Evolutionary conservation across 768 basidiomycete genomes (phyloP).

Genomic region (Holtermannia corniformis): DNA sequence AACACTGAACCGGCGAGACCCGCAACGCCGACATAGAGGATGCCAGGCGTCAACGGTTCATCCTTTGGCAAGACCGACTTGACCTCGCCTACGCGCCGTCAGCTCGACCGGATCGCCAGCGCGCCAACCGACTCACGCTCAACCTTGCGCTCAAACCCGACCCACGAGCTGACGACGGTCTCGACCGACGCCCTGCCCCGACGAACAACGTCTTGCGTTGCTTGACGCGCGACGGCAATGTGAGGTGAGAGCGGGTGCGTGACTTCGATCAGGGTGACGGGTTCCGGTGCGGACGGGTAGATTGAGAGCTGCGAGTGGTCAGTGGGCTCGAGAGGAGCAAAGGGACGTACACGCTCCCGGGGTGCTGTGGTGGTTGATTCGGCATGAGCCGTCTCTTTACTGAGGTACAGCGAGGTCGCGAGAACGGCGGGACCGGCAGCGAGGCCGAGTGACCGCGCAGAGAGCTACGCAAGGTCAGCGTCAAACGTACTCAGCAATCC

Average conservation of each 20-base stretch:
- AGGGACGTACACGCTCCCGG: neutral
- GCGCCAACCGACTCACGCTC: constrained; percentile 52
- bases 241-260: constrained; percentile 66
- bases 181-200: constrained; percentile 62
- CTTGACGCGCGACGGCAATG: constrained; percentile 61
- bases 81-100: constrained; percentile 53
- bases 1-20: constrained; percentile 81
- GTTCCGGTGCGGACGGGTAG: constrained; percentile 57
- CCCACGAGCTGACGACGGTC: constrained; percentile 67
- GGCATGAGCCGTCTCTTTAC: neutral
- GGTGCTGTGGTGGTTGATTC: neutral
- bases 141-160: constrained; percentile 70
- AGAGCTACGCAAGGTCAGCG: neutral
- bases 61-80: constrained; percentile 70
- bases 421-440: neutral
- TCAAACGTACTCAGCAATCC: no score
- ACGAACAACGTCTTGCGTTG: constrained; percentile 51
- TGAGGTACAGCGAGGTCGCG: neutral
- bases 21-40: constrained; percentile 81
- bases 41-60: constrained; percentile 77
- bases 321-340: neutral
- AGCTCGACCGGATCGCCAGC: neutral
- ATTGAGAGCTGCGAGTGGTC: constrained; percentile 64
- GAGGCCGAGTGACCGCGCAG: neutral
- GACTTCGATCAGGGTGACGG: constrained; percentile 62